Percentiles rank a stretch among this genome's conserved stretches.
Evolutionary conservation across 306 rosid species (phyloP).

Genomic region (Sesbania bispinosa): DNA sequence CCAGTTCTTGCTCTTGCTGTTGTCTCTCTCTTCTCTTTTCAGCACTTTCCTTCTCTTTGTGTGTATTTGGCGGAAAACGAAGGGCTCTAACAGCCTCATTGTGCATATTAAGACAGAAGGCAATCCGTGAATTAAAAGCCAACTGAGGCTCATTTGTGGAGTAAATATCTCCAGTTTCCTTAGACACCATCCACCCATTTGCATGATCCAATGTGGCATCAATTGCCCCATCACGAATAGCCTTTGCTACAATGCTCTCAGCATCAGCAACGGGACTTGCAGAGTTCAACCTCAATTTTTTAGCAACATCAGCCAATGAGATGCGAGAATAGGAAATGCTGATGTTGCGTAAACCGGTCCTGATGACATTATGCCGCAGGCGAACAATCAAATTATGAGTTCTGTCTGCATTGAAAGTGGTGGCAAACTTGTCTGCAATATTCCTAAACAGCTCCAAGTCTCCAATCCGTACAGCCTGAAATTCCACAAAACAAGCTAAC

Average conservation of each 20-base stretch:
- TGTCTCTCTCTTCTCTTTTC: conserved; percentile 60
- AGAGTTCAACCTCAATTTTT: conserved; percentile 86
- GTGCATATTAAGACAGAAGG: conserved; percentile 92
- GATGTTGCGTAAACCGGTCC: conserved; percentile 96
- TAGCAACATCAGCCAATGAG: conserved; percentile 84
- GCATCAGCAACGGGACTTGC: conserved; percentile 74
- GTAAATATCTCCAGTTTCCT: conserved; percentile 96
- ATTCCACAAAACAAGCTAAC: conserved; percentile 21
- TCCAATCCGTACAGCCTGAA: conserved; percentile 97
- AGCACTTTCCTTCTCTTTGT: conserved; percentile 60
- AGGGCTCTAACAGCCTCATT: conserved; percentile 90
- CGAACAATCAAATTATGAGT: conserved; percentile 95
- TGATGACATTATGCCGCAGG: conserved; percentile 89
- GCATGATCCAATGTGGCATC: conserved; percentile 77
- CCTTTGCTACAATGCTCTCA: conserved; percentile 95
- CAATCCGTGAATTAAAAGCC: conserved; percentile 92
- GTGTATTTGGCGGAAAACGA: conserved; percentile 55
- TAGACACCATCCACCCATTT: conserved; percentile 89
- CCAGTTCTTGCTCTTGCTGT: conserved; percentile 63
- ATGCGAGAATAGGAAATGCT: conserved; percentile 95
- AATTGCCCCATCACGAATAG: conserved; percentile 87
- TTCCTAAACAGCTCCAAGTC: conserved; percentile 90
- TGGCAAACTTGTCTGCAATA: conserved; percentile 80
- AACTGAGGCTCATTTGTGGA: conserved; percentile 84
- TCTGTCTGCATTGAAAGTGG: conserved; percentile 64